Evolutionary conservation across 2,329 filamentous ascomycete genomes (phyloP).

Genomic region (Aureobasidium sp.): DNA sequence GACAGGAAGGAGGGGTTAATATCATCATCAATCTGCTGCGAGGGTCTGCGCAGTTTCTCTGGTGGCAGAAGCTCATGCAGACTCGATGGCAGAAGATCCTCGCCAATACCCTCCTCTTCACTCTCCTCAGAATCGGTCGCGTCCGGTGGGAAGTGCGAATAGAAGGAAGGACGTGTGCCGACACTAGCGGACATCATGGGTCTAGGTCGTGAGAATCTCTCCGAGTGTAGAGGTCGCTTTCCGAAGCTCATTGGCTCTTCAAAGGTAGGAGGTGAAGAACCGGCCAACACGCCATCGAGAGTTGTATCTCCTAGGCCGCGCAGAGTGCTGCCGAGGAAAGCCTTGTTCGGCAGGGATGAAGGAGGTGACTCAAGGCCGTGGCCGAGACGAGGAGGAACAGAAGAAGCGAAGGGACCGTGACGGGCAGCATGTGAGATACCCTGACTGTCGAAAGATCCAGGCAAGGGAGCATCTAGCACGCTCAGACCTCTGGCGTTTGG

Average conservation of each 20-base stretch:
- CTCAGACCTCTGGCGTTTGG: constrained; percentile 60
- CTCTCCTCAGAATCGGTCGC: constrained; percentile 46
- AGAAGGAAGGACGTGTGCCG: constrained; percentile 29
- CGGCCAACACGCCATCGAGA: constrained; percentile 28
- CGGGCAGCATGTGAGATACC: constrained; percentile 86
- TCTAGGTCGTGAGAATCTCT: constrained; percentile 47
- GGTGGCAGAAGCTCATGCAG: constrained; percentile 55
- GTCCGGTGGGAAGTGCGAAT: constrained; percentile 23
- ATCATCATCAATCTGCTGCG: constrained; percentile 45
- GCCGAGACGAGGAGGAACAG: constrained; percentile 84
- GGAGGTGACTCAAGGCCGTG: constrained; percentile 82
- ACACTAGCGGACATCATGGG: constrained; percentile 54
- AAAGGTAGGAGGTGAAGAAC: constrained; percentile 51
- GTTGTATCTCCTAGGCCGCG: constrained; percentile 50
- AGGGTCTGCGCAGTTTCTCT: constrained; percentile 51
- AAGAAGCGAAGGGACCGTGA: constrained; percentile 84
- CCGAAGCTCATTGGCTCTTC: constrained; percentile 61
- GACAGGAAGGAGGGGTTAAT: constrained; percentile 27
- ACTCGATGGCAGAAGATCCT: constrained; percentile 73
- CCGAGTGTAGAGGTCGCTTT: constrained; percentile 56
- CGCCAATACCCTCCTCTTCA: constrained; percentile 75
- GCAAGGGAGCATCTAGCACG: constrained; percentile 85
- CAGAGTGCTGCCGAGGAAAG: constrained; percentile 31
- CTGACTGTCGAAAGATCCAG: constrained; percentile 92
- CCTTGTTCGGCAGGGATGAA: constrained; percentile 50